phyloP scores from a whole-genome alignment of 495 filamentous ascomycete genomes.

The Aspergillus heteromorphus region DNA sequence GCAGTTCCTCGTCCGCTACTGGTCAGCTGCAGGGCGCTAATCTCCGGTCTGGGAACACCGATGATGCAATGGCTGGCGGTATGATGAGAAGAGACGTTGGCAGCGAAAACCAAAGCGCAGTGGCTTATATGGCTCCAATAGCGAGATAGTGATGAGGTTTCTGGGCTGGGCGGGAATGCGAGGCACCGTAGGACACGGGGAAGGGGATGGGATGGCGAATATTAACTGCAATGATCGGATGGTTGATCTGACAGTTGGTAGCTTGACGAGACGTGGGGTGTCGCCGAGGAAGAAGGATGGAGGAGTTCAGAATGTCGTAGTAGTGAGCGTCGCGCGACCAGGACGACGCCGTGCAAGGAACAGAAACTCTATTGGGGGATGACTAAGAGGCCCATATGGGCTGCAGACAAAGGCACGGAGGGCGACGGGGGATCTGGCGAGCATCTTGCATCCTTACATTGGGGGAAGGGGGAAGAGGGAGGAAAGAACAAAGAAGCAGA shows the following conservation, averaged over 20 bases:
- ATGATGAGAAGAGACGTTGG: background rate
- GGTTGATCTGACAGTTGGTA: too few relatives aligned
- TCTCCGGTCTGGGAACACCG: background rate
- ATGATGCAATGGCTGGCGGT: background rate
- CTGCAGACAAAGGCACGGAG: background rate
- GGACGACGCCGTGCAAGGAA: background rate
- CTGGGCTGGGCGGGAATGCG: background rate
- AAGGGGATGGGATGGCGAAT: too few relatives aligned
- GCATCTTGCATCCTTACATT: background rate
- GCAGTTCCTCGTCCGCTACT: background rate
- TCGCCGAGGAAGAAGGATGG: background rate
- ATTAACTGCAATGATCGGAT: too few relatives aligned
- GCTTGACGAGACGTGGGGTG: background rate
- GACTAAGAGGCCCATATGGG: background rate
- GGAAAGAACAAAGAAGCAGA: constrained; percentile 1
- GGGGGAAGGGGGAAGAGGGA: background rate
- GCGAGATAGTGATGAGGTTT: background rate
- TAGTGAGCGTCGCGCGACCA: background rate
- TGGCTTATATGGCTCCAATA: background rate
- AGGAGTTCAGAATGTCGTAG: background rate
- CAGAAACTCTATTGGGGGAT: background rate
- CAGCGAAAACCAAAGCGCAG: background rate
- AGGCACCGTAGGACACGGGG: background rate
- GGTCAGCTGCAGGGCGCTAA: background rate
- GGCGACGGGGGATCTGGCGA: background rate